Evolutionary conservation across 495 filamentous ascomycete species (phyloP).

Genomic region (Pyronema omphalodes): DNA sequence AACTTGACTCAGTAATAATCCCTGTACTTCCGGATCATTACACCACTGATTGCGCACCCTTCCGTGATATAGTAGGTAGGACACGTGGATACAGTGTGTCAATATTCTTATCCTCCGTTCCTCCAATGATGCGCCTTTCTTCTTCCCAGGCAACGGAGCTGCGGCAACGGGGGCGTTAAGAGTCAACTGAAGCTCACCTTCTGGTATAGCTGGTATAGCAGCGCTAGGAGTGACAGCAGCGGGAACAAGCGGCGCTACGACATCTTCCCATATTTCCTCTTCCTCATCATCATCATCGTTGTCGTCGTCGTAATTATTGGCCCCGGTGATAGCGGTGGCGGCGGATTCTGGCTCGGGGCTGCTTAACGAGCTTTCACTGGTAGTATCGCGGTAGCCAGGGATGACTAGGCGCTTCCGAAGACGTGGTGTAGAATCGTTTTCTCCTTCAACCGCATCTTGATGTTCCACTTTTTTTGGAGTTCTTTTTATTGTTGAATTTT

Average conservation of each 20-base stretch:
- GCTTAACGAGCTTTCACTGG: neutral
- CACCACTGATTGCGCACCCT: constrained; percentile 70
- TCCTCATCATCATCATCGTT: constrained; percentile 36
- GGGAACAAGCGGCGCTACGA: constrained; percentile 33
- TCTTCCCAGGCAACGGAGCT: constrained; percentile 27
- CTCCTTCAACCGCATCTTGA: too few relatives aligned
- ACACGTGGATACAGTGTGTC: constrained; percentile 80
- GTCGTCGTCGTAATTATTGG: constrained; percentile 7
- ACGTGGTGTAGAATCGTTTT: neutral
- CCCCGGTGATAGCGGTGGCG: neutral
- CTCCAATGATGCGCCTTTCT: constrained; percentile 71
- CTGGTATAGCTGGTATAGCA: constrained; percentile 22
- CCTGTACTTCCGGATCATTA: constrained; percentile 61
- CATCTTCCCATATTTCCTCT: constrained; percentile 74
- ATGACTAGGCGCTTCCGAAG: neutral
- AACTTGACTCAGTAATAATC: constrained; percentile 53
- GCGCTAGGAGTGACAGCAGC: constrained; percentile 16
- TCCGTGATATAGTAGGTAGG: constrained; percentile 76
- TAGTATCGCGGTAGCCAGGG: neutral
- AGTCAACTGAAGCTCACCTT: constrained; percentile 59
- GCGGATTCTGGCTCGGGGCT: neutral
- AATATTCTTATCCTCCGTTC: constrained; percentile 57
- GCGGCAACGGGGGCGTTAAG: constrained; percentile 29
- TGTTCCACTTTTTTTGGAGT: too few relatives aligned
- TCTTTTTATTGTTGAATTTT: too few relatives aligned